Evolutionary conservation across 306 rosid species (phyloP).

Genomic region (Vigna trinervia): DNA sequence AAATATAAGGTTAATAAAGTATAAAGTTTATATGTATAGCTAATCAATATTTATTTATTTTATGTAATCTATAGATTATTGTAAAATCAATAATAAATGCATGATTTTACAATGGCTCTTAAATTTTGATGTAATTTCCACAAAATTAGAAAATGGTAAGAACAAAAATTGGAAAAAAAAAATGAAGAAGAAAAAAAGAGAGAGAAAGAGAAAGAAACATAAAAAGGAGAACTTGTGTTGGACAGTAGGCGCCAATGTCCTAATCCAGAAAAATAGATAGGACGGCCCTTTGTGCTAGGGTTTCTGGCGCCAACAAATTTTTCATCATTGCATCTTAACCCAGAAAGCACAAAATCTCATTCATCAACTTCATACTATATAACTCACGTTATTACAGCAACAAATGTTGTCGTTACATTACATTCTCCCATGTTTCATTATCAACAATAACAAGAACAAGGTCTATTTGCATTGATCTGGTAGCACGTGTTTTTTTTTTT

Average conservation of each 20-base stretch:
- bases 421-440: conserved; percentile 34
- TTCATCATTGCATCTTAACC: conserved; percentile 2
- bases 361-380: conserved; percentile 4
- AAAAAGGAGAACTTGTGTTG: conserved; percentile 35
- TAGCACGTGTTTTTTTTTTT: conserved; percentile 16
- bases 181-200: not conserved
- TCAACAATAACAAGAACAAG: conserved; percentile 35
- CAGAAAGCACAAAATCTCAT: not conserved
- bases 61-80: not conserved
- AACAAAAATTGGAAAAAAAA: not conserved
- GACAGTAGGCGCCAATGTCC: conserved; percentile 46
- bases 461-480: conserved; percentile 34
- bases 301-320: conserved; percentile 44
- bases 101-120: conserved; percentile 37
- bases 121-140: conserved; percentile 28
- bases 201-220: not conserved
- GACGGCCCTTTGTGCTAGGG: conserved; percentile 47
- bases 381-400: conserved; percentile 2
- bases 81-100: not conserved
- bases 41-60: too few relatives aligned
- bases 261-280: conserved; percentile 33
- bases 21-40: too few relatives aligned
- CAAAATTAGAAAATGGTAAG: conserved; percentile 36
- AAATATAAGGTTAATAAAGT: too few relatives aligned
- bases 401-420: not conserved